These are phyloP conservation scores for Brassica juncea DNA, from an alignment of 345 rosid genomes.

Conservation along the genomic window DNA sequence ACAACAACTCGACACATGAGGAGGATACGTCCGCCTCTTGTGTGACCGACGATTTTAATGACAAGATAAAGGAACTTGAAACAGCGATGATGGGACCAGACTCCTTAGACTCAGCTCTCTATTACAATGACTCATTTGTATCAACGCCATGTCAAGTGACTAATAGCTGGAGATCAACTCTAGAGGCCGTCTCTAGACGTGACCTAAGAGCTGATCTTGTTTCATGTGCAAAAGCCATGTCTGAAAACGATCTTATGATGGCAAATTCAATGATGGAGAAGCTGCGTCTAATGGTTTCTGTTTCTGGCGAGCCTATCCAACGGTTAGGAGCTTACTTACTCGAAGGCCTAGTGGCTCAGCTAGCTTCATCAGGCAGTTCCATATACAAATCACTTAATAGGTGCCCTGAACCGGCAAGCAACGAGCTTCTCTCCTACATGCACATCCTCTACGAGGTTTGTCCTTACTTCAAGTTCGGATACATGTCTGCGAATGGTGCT, in stretches of 20 bases:
- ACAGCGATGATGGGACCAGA: constrained; percentile 2
- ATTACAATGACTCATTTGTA: background rate
- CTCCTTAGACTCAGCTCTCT: background rate
- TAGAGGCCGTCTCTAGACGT: background rate
- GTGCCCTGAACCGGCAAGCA: background rate
- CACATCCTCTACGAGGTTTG: background rate
- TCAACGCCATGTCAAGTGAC: background rate
- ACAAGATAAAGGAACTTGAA: background rate
- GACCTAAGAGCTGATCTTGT: background rate
- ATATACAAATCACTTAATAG: background rate
- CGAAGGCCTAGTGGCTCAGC: background rate
- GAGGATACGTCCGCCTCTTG: background rate
- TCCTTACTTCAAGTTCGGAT: background rate
- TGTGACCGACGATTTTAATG: background rate
- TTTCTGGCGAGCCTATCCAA: background rate
- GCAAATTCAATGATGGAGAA: background rate
- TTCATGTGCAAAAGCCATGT: background rate
- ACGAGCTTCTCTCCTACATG: background rate
- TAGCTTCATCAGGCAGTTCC: background rate
- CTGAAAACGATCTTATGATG: background rate
- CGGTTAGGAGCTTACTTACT: background rate
- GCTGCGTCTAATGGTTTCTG: background rate
- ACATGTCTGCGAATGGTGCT: background rate
- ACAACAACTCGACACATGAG: background rate
- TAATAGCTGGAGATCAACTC: constrained; percentile 1